phyloP scores from a whole-genome alignment of 257 asterid species.

The Striga asiatica region DNA sequence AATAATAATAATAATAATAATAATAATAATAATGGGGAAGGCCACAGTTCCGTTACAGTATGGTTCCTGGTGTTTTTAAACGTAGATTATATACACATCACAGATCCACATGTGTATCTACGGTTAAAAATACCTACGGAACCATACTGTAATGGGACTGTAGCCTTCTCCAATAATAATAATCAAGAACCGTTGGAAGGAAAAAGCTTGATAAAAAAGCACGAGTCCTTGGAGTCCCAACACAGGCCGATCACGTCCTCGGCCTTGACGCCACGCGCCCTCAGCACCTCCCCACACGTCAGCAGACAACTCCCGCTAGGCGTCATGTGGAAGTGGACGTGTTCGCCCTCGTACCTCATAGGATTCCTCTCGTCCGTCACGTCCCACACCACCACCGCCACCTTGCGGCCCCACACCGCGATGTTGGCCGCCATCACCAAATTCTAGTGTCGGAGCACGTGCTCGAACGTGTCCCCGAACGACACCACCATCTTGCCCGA shows the following conservation, averaged over 20 bases:
- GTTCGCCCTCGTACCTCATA: conserved; percentile 17
- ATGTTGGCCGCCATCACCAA: conserved; percentile 24
- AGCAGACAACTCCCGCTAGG: conserved; percentile 23
- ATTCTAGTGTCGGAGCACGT: conserved; percentile 40
- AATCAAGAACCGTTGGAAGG: too few relatives aligned
- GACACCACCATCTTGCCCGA: conserved; percentile 24
- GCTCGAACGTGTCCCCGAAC: conserved; percentile 29
- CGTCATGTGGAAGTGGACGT: conserved; percentile 21
- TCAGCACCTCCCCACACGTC: conserved; percentile 29
- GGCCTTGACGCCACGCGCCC: conserved; percentile 19
- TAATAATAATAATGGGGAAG: too few relatives aligned
- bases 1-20: too few relatives aligned
- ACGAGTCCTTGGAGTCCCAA: conserved; percentile 26
- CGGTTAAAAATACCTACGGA: too few relatives aligned
- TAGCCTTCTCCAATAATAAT: too few relatives aligned
- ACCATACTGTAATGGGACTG: too few relatives aligned
- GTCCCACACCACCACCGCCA: conserved; percentile 40
- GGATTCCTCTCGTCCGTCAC: conserved; percentile 22
- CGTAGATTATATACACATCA: too few relatives aligned
- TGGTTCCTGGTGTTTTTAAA: too few relatives aligned
- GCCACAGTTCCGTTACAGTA: too few relatives aligned
- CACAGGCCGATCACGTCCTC: conserved; percentile 38
- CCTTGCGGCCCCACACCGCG: conserved; percentile 23
- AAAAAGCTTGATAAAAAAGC: conserved; percentile 24
- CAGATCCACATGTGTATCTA: too few relatives aligned